A percentile compares a stretch with the other conserved stretches of the same genome.
Conservation (phyloP, 2,329 filamentous ascomycete genomes). For the Stachybotrys elegans region DNA sequence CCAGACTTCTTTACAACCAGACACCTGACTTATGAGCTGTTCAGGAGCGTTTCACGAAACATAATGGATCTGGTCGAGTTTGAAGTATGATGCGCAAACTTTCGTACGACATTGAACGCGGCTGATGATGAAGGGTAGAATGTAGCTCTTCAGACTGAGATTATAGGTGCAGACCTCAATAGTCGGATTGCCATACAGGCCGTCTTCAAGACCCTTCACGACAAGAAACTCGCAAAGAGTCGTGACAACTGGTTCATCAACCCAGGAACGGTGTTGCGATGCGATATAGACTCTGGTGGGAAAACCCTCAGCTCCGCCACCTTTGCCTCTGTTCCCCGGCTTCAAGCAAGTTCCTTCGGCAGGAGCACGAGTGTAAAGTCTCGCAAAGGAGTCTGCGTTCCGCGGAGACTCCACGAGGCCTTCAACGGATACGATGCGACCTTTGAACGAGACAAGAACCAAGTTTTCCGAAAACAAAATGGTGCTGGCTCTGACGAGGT, state of each 20-base stretch:
- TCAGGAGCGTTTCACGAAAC: conserved; percentile 1
- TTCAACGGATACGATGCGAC: conserved; percentile 2
- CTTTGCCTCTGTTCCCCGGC: conserved; percentile 2
- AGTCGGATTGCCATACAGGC: conserved; percentile 1
- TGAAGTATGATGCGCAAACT: not conserved
- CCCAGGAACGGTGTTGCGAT: conserved; percentile 2
- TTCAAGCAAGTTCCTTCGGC: conserved; percentile 1
- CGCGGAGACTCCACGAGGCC: conserved; percentile 2
- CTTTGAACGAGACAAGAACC: conserved; percentile 4
- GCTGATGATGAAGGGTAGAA: not conserved
- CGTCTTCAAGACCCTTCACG: conserved; percentile 2
- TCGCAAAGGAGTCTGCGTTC: conserved; percentile 3
- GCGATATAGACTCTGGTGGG: conserved; percentile 2
- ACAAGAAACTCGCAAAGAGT: conserved; percentile 2
- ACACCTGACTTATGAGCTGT: not conserved
- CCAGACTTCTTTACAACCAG: not conserved
- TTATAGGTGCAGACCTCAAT: not conserved
- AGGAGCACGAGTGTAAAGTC: not conserved
- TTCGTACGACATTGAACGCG: not conserved
- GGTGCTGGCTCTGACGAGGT: conserved; percentile 1
- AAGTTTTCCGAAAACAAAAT: conserved; percentile 3
- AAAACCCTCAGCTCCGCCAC: not conserved
- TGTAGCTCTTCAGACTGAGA: conserved; percentile 1
- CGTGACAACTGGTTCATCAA: conserved; percentile 2
- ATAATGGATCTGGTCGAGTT: conserved; percentile 4